A percentile compares a stretch with the other conserved stretches of the same genome.
Evolutionary conservation across 148 eudicot genomes (phyloP).

Genomic region (Hydrangea macrophylla): DNA sequence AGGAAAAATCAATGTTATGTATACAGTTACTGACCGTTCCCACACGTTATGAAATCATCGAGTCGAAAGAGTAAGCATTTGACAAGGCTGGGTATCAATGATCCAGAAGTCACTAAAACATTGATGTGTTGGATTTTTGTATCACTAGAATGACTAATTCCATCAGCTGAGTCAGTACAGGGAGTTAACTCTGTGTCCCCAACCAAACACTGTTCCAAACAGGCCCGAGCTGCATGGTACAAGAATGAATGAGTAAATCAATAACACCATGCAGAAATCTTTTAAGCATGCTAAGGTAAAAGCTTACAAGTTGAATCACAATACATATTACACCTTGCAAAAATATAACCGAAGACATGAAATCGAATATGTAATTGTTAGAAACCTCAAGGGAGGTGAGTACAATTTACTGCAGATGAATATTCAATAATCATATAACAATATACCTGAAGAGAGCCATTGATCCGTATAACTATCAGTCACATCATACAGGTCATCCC

Average conservation of each 20-base stretch:
- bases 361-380: no score
- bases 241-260: background rate
- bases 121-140: conserved; percentile 42
- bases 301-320: background rate
- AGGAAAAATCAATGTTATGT: background rate
- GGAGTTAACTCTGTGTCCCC: conserved; percentile 24
- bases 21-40: conserved; percentile 54
- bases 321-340: background rate
- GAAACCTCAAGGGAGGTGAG: no score
- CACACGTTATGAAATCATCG: conserved; percentile 58
- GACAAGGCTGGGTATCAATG: conserved; percentile 86
- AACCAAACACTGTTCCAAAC: conserved; percentile 71
- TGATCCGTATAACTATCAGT: conserved; percentile 82
- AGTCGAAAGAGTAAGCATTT: conserved; percentile 80
- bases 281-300: background rate
- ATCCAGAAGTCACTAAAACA: conserved; percentile 80
- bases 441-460: conserved; percentile 92
- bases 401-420: conserved; percentile 6
- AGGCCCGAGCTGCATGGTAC: conserved; percentile 62
- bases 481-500: conserved; percentile 68
- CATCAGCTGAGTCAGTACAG: conserved; percentile 23
- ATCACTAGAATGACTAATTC: conserved; percentile 4
- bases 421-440: conserved; percentile 5
- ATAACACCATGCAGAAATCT: background rate
- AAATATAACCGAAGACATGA: no score